phyloP scores from a whole-genome alignment of 306 rosid species.

The Cucurbita moschata region DNA sequence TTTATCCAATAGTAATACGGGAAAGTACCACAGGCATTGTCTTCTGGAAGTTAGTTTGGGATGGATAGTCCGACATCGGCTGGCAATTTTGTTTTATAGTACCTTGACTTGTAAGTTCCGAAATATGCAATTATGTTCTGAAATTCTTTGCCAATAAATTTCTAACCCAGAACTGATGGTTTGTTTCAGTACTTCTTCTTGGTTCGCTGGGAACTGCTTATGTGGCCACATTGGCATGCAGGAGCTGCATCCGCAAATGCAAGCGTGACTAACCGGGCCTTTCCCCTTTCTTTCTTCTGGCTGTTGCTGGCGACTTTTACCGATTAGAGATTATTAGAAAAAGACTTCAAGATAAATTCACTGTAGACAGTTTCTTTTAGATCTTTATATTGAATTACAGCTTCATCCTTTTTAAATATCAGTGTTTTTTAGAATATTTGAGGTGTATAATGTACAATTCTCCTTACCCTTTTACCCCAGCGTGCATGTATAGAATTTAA shows the following conservation, averaged over 20 bases:
- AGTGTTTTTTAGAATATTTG: no score
- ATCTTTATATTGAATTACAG: no score
- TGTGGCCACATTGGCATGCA: slow-evolving; percentile 9
- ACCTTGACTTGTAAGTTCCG: slow-evolving; percentile 27
- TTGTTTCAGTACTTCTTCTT: slow-evolving; percentile 15
- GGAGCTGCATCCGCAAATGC: slow-evolving; percentile 16
- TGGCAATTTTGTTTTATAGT: slow-evolving; percentile 28
- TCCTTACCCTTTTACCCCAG: no score
- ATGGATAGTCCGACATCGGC: slow-evolving; percentile 52
- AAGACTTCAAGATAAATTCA: no score
- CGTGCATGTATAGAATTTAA: no score
- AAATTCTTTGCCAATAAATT: background rate
- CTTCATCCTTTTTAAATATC: no score
- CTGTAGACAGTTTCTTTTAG: no score
- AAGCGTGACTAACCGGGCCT: slow-evolving; percentile 11
- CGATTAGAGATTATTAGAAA: no score
- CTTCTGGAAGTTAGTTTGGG: slow-evolving; percentile 50
- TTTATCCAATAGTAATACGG: slow-evolving; percentile 9
- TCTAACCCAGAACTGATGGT: background rate
- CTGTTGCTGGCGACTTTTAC: background rate
- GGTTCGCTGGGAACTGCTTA: slow-evolving; percentile 9
- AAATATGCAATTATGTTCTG: background rate
- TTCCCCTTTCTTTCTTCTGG: background rate
- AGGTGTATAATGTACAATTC: no score
- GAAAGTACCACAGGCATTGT: slow-evolving; percentile 32